phyloP scores from a whole-genome alignment of 495 filamentous ascomycete species.

The Penicillium manginii region DNA sequence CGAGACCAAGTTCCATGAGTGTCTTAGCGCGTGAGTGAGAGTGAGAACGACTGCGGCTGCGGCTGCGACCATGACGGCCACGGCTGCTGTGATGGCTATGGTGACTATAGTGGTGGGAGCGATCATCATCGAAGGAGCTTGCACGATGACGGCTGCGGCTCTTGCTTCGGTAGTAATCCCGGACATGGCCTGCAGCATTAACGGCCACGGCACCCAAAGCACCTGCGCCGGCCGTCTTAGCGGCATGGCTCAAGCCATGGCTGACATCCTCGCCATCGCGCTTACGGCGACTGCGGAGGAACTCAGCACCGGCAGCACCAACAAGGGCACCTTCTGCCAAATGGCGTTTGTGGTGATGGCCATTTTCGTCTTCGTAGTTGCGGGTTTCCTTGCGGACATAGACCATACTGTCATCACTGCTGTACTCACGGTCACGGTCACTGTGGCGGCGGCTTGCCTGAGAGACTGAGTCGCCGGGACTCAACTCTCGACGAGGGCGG shows the following conservation, averaged over 20 bases:
- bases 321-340: conserved; percentile 86
- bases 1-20: conserved; percentile 73
- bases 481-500: conserved; percentile 57
- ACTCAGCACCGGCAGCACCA: conserved; percentile 74
- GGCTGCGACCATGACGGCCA: conserved; percentile 38
- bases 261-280: conserved; percentile 61
- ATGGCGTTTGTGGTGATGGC: conserved; percentile 70
- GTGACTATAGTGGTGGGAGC: conserved; percentile 40
- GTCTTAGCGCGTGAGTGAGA: conserved; percentile 61
- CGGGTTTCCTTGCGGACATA: conserved; percentile 58
- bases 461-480: conserved; percentile 62
- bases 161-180: conserved; percentile 70
- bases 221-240: conserved; percentile 78
- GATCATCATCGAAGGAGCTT: conserved; percentile 53
- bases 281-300: conserved; percentile 70
- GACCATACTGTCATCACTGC: conserved; percentile 69
- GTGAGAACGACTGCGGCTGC: conserved; percentile 57
- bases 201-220: conserved; percentile 82
- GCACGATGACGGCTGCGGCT: conserved; percentile 57
- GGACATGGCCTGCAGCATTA: conserved; percentile 72
- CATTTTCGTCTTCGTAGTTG: conserved; percentile 58
- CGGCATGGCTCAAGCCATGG: conserved; percentile 62
- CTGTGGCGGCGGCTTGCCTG: conserved; percentile 48
- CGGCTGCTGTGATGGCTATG: conserved; percentile 34
- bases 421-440: conserved; percentile 47